These are phyloP conservation scores for Neospermospora avenae DNA, from an alignment of 2,329 filamentous ascomycete genomes.

Conservation along the genomic window DNA sequence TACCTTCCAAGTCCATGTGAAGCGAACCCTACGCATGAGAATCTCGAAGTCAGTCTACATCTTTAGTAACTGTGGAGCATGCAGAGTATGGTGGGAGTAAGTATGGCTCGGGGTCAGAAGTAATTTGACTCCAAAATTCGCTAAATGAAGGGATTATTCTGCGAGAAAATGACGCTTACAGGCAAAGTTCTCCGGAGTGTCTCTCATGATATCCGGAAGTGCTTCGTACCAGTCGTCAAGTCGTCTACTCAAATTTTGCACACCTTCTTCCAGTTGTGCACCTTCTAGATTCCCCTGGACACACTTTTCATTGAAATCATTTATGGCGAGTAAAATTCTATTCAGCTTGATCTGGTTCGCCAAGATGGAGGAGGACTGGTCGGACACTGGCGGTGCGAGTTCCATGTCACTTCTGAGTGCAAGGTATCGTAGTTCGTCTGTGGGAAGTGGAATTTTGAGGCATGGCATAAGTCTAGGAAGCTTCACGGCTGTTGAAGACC, in stretches of 20 bases:
- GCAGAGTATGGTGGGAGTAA: too few relatives aligned
- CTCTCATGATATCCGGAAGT: slow-evolving; percentile 37
- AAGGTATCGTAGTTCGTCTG: slow-evolving; percentile 15
- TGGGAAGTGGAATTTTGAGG: slow-evolving; percentile 21
- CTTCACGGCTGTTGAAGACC: slow-evolving; percentile 23
- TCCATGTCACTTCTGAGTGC: slow-evolving; percentile 1
- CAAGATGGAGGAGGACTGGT: slow-evolving; percentile 19
- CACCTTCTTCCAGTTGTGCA: slow-evolving; percentile 11
- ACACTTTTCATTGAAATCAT: slow-evolving; percentile 38
- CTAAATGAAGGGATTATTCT: too few relatives aligned
- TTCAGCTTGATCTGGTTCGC: slow-evolving; percentile 41
- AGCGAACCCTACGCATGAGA: too few relatives aligned
- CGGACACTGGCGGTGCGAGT: slow-evolving; percentile 10
- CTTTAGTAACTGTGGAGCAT: too few relatives aligned
- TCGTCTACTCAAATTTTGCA: slow-evolving; percentile 31
- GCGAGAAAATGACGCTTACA: too few relatives aligned
- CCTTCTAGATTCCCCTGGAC: slow-evolving; percentile 26
- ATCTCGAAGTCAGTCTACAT: too few relatives aligned
- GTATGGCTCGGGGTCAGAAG: too few relatives aligned
- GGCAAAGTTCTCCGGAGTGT: slow-evolving; percentile 40
- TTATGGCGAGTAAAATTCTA: slow-evolving; percentile 40
- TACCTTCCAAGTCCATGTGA: slow-evolving; percentile 40
- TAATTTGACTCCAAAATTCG: too few relatives aligned
- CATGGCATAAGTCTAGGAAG: slow-evolving; percentile 23
- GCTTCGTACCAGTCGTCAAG: slow-evolving; percentile 38